Percentiles rank a stretch among this genome's conserved stretches.
Conservation (phyloP, 1,139 yeast genomes). For the Ogataea hybrid region DNA sequence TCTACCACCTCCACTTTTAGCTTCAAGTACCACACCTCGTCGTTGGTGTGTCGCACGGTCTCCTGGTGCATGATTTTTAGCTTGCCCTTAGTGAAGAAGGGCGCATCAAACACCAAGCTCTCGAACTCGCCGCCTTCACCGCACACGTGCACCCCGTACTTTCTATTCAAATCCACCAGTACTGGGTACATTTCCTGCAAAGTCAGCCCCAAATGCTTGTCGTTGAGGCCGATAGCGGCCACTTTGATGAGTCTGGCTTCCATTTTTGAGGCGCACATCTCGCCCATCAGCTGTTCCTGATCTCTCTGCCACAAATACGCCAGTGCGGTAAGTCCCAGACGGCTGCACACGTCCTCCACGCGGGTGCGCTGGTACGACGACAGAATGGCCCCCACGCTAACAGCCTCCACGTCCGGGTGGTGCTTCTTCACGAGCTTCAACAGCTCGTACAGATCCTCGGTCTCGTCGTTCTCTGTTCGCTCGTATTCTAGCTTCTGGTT, state of each 20-base stretch:
- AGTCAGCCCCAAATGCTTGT: slow-evolving; percentile 64
- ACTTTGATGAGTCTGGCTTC: slow-evolving; percentile 90
- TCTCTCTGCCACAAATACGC: slow-evolving; percentile 89
- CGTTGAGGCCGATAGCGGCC: slow-evolving; percentile 82
- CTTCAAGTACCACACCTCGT: slow-evolving; percentile 67
- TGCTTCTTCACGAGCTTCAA: slow-evolving; percentile 43
- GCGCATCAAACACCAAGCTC: slow-evolving; percentile 86
- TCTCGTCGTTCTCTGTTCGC: slow-evolving; percentile 70
- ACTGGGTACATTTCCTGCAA: slow-evolving; percentile 61
- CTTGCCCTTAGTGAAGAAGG: slow-evolving; percentile 59
- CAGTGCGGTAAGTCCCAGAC: slow-evolving; percentile 66
- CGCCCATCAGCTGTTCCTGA: slow-evolving; percentile 74
- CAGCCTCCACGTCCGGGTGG: slow-evolving; percentile 79
- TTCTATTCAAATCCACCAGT: slow-evolving; percentile 53
- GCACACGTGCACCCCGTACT: slow-evolving; percentile 86
- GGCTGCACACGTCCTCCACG: slow-evolving; percentile 83
- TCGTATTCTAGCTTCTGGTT: slow-evolving; percentile 70
- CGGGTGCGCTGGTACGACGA: slow-evolving; percentile 92
- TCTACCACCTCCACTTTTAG: slow-evolving; percentile 41
- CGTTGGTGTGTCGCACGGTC: slow-evolving; percentile 47
- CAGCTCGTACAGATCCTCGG: slow-evolving; percentile 69
- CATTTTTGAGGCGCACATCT: slow-evolving; percentile 69
- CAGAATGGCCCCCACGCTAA: slow-evolving; percentile 92
- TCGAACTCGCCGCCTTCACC: slow-evolving; percentile 99
- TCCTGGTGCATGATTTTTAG: slow-evolving; percentile 45